phyloP scores from a whole-genome alignment of 495 filamentous ascomycete genomes.

The Aspergillus campestris region DNA sequence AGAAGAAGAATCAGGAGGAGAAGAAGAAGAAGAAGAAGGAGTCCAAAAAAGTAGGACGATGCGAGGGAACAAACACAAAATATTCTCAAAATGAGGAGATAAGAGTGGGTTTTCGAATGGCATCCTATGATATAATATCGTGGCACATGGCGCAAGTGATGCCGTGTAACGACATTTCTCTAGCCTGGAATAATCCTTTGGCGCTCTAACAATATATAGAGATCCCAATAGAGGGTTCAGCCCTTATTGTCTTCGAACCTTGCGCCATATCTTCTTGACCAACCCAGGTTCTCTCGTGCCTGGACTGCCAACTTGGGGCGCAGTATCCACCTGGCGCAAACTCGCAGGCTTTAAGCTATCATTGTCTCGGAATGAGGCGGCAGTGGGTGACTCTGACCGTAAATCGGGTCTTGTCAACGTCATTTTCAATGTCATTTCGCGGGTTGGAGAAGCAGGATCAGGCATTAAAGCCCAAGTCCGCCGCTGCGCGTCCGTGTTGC shows the following conservation, averaged over 20 bases:
- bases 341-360: slow-evolving; percentile 48
- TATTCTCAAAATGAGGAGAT: too few species aligned
- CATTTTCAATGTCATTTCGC: slow-evolving; percentile 94
- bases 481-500: slow-evolving; percentile 8
- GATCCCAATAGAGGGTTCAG: background rate
- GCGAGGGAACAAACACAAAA: too few species aligned
- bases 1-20: too few species aligned
- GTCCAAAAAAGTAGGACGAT: too few species aligned
- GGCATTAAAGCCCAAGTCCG: too few species aligned
- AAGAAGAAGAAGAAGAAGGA: too few species aligned
- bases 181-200: too few species aligned
- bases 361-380: slow-evolving; percentile 44
- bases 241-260: slow-evolving; percentile 27
- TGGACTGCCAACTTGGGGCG: slow-evolving; percentile 35
- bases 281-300: slow-evolving; percentile 33
- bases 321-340: slow-evolving; percentile 39
- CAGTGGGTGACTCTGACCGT: slow-evolving; percentile 53
- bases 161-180: too few species aligned
- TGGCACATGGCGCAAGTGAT: too few species aligned
- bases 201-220: too few species aligned
- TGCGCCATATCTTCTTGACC: slow-evolving; percentile 50
- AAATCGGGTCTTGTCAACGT: slow-evolving; percentile 86
- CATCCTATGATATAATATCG: too few species aligned
- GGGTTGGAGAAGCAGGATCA: slow-evolving; percentile 11
- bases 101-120: too few species aligned